Evolutionary conservation across 2,329 filamentous ascomycete genomes (phyloP).

Genomic region (Xylaria sp.): DNA sequence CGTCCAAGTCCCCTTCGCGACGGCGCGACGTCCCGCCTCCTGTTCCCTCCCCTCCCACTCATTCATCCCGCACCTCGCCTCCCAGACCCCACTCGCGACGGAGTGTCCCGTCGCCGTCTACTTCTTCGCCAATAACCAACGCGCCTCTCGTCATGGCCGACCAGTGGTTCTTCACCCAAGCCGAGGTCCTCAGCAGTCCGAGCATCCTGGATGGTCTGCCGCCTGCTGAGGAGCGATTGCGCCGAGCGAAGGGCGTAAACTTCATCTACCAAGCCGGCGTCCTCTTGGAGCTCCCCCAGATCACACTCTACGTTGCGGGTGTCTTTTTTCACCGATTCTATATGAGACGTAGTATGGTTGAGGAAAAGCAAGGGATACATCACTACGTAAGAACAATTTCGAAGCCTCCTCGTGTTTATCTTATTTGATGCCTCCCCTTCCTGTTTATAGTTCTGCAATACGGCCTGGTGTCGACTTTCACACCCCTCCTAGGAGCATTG

Average conservation of each 20-base stretch:
- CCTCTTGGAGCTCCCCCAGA: constrained; percentile 89
- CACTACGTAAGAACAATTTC: constrained; percentile 75
- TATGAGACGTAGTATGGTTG: constrained; percentile 86
- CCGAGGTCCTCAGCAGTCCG: constrained; percentile 84
- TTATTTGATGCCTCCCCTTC: background rate
- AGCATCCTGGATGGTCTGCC: constrained; percentile 85
- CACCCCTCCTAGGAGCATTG: background rate
- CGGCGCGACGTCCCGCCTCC: constrained; percentile 68
- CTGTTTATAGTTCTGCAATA: background rate
- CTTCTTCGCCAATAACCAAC: constrained; percentile 51
- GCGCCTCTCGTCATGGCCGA: constrained; percentile 53
- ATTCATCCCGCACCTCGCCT: constrained; percentile 64
- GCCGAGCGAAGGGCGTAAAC: constrained; percentile 91
- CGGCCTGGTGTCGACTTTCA: background rate
- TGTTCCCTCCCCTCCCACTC: constrained; percentile 68
- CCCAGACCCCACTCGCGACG: constrained; percentile 55
- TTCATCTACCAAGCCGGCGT: constrained; percentile 96
- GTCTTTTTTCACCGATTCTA: constrained; percentile 97
- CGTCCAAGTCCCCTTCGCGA: constrained; percentile 58
- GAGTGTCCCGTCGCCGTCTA: constrained; percentile 57
- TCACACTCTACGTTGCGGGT: constrained; percentile 89
- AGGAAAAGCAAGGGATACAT: constrained; percentile 80
- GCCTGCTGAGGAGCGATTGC: constrained; percentile 78
- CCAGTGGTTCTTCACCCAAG: constrained; percentile 91
- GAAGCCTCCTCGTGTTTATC: background rate